Conservation (phyloP, 148 eudicot species). For the Pharnaceum exiguum region DNA sequence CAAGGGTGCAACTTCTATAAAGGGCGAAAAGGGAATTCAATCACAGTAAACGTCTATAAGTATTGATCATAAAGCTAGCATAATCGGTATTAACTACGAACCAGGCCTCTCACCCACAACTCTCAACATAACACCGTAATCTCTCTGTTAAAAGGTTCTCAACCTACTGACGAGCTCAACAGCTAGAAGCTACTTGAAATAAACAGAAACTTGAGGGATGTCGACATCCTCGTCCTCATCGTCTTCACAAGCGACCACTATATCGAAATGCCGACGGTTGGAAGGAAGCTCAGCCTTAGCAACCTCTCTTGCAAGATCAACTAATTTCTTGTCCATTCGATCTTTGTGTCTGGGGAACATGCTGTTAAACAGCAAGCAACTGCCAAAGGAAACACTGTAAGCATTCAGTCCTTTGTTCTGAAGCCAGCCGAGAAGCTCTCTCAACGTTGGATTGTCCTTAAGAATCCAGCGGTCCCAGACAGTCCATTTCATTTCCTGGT, state of each 20-base stretch:
- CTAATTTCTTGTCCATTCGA: conserved; percentile 52
- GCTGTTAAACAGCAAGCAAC: conserved; percentile 61
- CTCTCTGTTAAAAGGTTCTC: conserved; percentile 6
- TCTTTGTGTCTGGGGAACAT: conserved; percentile 50
- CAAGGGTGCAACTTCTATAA: too few species aligned
- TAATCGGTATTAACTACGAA: neutral
- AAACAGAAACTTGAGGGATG: conserved; percentile 50
- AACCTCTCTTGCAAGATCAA: conserved; percentile 42
- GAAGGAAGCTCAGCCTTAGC: conserved; percentile 50
- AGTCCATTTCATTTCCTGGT: conserved; percentile 63
- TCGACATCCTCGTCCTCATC: conserved; percentile 51
- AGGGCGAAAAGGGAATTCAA: conserved; percentile 1
- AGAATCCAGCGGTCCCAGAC: conserved; percentile 59
- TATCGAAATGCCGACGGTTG: conserved; percentile 41
- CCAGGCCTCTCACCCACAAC: neutral
- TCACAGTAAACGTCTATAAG: conserved; percentile 3
- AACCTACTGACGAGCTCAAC: neutral
- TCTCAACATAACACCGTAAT: conserved; percentile 4
- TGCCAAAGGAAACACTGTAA: conserved; percentile 66
- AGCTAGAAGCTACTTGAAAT: conserved; percentile 33
- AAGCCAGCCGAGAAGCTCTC: conserved; percentile 65
- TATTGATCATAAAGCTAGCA: neutral
- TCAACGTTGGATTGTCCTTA: conserved; percentile 42
- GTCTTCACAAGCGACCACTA: conserved; percentile 57
- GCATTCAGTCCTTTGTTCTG: conserved; percentile 48